Conservation (phyloP, 2,329 filamentous ascomycete species). For the Ceratocystis cubensis region DNA sequence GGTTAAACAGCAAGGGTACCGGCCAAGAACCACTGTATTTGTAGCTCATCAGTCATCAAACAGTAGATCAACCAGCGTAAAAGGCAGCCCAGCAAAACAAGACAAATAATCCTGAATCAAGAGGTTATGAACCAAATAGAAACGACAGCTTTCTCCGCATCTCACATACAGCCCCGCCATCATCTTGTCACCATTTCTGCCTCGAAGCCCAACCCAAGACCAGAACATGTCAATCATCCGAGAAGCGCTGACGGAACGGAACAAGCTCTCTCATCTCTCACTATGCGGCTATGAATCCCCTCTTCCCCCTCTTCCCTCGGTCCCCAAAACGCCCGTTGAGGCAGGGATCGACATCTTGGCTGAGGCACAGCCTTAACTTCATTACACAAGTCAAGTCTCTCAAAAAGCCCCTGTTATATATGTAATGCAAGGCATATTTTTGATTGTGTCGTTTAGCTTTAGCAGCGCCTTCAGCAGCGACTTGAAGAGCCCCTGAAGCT, state of each 20-base stretch:
- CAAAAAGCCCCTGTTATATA: too few species aligned
- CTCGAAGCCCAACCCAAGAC: not conserved
- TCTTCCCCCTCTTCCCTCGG: not conserved
- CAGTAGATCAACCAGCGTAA: not conserved
- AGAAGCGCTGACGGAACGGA: not conserved
- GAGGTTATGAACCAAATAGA: not conserved
- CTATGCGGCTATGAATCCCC: not conserved
- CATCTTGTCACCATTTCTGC: not conserved
- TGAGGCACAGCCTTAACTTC: conserved; percentile 3
- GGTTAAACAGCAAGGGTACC: not conserved
- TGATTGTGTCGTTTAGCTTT: not conserved
- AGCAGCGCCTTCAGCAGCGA: not conserved
- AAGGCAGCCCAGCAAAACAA: not conserved
- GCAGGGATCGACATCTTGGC: conserved; percentile 2
- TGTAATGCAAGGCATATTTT: not conserved
- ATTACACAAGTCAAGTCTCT: not conserved
- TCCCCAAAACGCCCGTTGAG: not conserved
- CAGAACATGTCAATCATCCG: not conserved
- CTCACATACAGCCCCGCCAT: not conserved
- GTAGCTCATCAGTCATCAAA: too few species aligned
- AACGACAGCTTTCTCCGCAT: not conserved
- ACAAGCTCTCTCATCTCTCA: not conserved
- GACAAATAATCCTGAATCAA: not conserved
- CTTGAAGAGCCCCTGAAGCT: not conserved
- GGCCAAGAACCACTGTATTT: not conserved